A percentile compares a stretch with the other conserved stretches of the same genome.
phyloP scores from a whole-genome alignment of 208 protist genomes.

The Trypanosoma congolense region DNA sequence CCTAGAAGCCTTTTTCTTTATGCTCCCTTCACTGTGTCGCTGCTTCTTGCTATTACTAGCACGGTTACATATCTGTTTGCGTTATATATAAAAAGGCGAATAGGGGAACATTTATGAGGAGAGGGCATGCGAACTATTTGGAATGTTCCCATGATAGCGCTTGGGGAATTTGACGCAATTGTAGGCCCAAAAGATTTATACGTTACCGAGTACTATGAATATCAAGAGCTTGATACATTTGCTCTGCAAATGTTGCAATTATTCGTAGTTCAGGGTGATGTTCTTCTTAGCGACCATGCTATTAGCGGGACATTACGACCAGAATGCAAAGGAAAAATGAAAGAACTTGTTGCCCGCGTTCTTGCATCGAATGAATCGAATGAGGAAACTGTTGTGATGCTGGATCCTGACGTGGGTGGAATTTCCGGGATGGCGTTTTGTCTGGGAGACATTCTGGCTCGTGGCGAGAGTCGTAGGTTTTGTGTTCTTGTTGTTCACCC shows the following conservation, averaged over 20 bases:
- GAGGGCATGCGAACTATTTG: constrained; percentile 7
- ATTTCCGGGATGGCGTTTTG: constrained; percentile 59
- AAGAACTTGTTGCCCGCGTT: constrained; percentile 47
- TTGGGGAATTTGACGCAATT: constrained; percentile 79
- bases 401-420: constrained; percentile 53
- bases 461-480: constrained; percentile 73
- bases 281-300: constrained; percentile 16
- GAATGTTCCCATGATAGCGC: constrained; percentile 46
- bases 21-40: no score
- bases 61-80: no score
- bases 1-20: no score
- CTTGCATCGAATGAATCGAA: constrained; percentile 58
- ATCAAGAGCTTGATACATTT: constrained; percentile 23
- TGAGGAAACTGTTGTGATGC: constrained; percentile 61
- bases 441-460: constrained; percentile 73
- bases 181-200: constrained; percentile 58
- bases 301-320: constrained; percentile 46
- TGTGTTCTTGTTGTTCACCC: constrained; percentile 67
- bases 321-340: constrained; percentile 43
- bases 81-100: no score
- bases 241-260: constrained; percentile 10
- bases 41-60: no score
- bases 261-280: constrained; percentile 11
- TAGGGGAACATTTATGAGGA: not conserved
- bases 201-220: constrained; percentile 68